Evolutionary conservation across 2,329 filamentous ascomycete genomes (phyloP), one percentile per base, ranked within the genome.

Genomic region (Cladosporium oxysporum): DNA sequence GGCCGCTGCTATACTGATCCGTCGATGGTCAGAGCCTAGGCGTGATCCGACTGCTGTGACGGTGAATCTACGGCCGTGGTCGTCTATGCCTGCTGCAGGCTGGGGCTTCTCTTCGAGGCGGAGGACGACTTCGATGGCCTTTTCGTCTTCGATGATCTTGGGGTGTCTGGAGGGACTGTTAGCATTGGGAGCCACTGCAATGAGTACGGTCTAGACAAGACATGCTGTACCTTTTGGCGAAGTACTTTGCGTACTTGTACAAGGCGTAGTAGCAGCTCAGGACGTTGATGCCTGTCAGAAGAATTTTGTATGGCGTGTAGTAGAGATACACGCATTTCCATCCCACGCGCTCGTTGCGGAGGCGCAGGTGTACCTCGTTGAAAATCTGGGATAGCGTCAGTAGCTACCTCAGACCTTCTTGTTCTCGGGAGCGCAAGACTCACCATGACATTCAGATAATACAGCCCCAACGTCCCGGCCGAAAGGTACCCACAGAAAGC

Each of bases 71-170:
- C 44, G 44, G 16, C 44, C 44, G n/a, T 16, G n/a, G 10, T 26
- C 6, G 35, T 18, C 12, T 18, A 41, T 80, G 68, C n/a, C 83
- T 35, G 33, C 33, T 35, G 33, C 12, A 14, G 33, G 12, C 3
- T 10, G 31, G 31, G 31, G 31, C 2, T 2, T 10, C 8, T 59
- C 57, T 29, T 59, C 57, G 16, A 59, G 57, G 5, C 33, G 57
- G 16, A 59, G 23, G 3, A 59, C 57, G 57, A 59, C 37, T n/a
- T 59, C 57, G 57, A 59, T 21, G 7, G 57, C 57, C 11, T 80
- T 80, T 57, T 81, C 78, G 64, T 83, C 81, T 65, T 84, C 82
- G 33, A 79, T 79, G 8, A 84, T 78, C 67, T 82, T 83, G 1
- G 81, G 81, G 66, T 83, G 82, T n/a, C 80, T 44, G 18, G 4